Conservation (phyloP, 164 flowering plant genomes). For the Paratinospora sagittata region DNA sequence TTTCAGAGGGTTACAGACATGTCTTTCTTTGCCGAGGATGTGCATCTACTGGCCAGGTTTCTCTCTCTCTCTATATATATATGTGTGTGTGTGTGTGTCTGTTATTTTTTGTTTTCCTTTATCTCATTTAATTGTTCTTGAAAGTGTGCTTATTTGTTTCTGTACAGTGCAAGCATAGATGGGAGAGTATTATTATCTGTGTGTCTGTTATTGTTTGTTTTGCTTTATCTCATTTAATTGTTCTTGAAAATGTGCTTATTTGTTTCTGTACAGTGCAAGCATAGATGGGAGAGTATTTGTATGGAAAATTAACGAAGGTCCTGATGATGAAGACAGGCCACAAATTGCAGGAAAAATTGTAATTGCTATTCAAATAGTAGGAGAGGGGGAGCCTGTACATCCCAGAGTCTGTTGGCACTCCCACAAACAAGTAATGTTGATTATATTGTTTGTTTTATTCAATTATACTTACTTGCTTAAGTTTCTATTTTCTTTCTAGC, state of each 20-base stretch:
- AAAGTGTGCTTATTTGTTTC: too few species aligned
- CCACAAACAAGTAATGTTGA: slow-evolving; percentile 72
- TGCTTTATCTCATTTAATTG: neutral
- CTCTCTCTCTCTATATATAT: slow-evolving; percentile 7
- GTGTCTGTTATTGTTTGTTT: slow-evolving; percentile 1
- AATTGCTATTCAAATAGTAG: slow-evolving; percentile 58
- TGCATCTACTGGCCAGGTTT: slow-evolving; percentile 93
- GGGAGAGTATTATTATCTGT: too few species aligned
- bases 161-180: too few species aligned
- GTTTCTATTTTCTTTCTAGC: neutral
- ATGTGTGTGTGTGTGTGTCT: too few species aligned
- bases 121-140: too few species aligned
- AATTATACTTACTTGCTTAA: neutral
- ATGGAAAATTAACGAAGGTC: slow-evolving; percentile 89
- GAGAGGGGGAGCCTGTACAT: slow-evolving; percentile 55
- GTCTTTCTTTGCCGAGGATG: slow-evolving; percentile 98
- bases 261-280: slow-evolving; percentile 59
- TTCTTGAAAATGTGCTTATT: neutral
- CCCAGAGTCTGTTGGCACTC: slow-evolving; percentile 98
- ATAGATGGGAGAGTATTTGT: slow-evolving; percentile 74
- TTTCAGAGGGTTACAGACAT: slow-evolving; percentile 91
- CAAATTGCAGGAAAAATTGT: slow-evolving; percentile 67
- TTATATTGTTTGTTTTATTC: slow-evolving; percentile 1
- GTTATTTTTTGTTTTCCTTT: too few species aligned
- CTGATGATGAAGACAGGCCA: slow-evolving; percentile 72